Evolutionary conservation across 176 grass and related monocot genomes (phyloP).

Genomic region (Oryza officinalis): DNA sequence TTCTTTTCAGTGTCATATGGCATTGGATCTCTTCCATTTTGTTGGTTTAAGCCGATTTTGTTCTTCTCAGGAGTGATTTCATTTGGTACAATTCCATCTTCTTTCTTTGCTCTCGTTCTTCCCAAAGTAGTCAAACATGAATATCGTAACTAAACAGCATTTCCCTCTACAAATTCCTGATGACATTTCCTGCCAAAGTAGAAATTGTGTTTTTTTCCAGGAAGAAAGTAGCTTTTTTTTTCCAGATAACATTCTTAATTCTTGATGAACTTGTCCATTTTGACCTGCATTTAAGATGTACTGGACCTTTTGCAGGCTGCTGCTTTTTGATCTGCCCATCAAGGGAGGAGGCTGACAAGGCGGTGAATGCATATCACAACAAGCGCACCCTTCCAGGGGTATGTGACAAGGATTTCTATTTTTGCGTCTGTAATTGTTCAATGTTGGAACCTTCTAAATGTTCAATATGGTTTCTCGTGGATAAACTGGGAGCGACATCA

Average conservation of each 20-base stretch:
- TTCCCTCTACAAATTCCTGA: conserved; percentile 3
- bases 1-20: background rate
- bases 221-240: background rate
- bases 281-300: conserved; percentile 13
- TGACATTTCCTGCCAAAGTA: background rate
- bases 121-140: background rate
- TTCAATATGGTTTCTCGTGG: background rate
- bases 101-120: background rate
- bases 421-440: background rate
- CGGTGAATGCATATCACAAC: conserved; percentile 89
- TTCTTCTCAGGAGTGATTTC: background rate
- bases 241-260: background rate
- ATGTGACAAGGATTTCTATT: conserved; percentile 37
- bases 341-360: conserved; percentile 94
- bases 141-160: background rate
- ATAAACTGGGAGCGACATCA: background rate
- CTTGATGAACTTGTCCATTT: conserved; percentile 4
- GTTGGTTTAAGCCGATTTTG: conserved; percentile 16
- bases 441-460: conserved; percentile 27
- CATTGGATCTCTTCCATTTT: background rate
- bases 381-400: conserved; percentile 85
- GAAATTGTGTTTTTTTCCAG: background rate
- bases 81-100: background rate
- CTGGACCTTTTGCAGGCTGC: conserved; percentile 49
- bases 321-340: conserved; percentile 95